Evolutionary conservation across 345 rosid genomes (phyloP), one percentile per base, ranked within the genome.

Genomic region (Microcos paniculata): DNA sequence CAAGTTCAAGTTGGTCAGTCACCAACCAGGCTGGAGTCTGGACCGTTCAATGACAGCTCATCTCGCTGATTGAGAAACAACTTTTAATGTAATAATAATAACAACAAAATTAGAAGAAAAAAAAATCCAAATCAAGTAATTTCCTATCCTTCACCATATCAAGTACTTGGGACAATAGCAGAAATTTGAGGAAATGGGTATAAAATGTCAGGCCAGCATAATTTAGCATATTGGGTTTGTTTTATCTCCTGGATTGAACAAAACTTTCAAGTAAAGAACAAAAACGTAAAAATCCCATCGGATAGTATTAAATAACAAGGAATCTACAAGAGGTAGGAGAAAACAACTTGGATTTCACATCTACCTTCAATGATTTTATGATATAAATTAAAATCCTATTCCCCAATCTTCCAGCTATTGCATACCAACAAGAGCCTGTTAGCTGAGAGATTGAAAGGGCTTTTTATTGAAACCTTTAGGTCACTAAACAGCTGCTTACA

Each of bases 21-120:
- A 76, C 67, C 79, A 38, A 76, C 74, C 70, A 61, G 45, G 33
- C 35, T 58, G 56, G 15, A 67, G 13, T 4, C 7, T 1, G 38
- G 33, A 58, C 33, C 10, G 23, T 18, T 28, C 33, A 52, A 66
- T 4, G 51, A 73, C 69, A 69, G 55, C 55, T 66, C 63, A 45
- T 46, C 51, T 43, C 18, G 59, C 28, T 31, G 63, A 66, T 67
- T 64, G n/a, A 8, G 15, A 10, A 40, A 23, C 26, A n/a, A n/a
- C 45, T 62, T 62, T 33, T 8, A 4, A 31, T 62, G 26, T 30
- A 56, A 52, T 52, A 28, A 13, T 13, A 18, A 63, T 3, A 62
- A 16, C 4, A 4, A 65, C 31, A 35, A 35, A 35, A 35, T 35
- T 35, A 16, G 6, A 35, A 2, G 0, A 16, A 3, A 31, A 23